Evolutionary conservation across 768 basidiomycete species (phyloP), one percentile per base, ranked within the genome.

Genomic region (Rhizopogon vesiculosus): DNA sequence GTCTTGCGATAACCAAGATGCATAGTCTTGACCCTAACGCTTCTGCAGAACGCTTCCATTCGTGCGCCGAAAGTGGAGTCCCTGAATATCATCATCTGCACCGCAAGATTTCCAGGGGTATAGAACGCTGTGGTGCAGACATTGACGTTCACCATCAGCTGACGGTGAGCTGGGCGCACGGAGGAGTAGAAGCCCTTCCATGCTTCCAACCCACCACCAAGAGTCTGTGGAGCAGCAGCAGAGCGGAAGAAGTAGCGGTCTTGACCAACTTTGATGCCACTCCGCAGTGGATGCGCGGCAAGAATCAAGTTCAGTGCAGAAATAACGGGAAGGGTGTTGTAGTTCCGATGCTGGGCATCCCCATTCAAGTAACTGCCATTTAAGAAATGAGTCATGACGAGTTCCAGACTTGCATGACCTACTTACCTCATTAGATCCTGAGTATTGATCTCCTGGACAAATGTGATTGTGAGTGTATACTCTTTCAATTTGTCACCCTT

Each of bases 1-100:
- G 85, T 83, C 71, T 90, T 92, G 64, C 74, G 82, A 62, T 90
- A 86, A n/a, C 83, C 82, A 13, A 93, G 75, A 69, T 92, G 89
- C 2, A 68, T 77, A 1, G 89, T 82, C 65, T 75, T 76, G 45
- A 93, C 72, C 40, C 91, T 75, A 2, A 91, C 77, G 7, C 87
- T 80, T 56, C 76, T 82, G 41, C 81, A 85, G 59, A 90, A 92
- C 0, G 70, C 80, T n/a, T 74, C 74, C 35, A 76, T 64, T 25
- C 83, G 79, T 3, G 82, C 88, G 12, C 84, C 83, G 58, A 81
- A 85, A 56, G 79, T 83, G 4, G 78, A 75, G 1, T 74, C 61
- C 25, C 64, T 59, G 62, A 81, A 81, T 9, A 65, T 65, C 13
- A 71, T 51, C 71, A 84, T 72, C 3, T 75, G 69, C 7, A 61